Percentiles rank a stretch among this genome's conserved stretches.
Conservation (phyloP, 148 eudicot species). For the Rhododendron ferrugineum region DNA sequence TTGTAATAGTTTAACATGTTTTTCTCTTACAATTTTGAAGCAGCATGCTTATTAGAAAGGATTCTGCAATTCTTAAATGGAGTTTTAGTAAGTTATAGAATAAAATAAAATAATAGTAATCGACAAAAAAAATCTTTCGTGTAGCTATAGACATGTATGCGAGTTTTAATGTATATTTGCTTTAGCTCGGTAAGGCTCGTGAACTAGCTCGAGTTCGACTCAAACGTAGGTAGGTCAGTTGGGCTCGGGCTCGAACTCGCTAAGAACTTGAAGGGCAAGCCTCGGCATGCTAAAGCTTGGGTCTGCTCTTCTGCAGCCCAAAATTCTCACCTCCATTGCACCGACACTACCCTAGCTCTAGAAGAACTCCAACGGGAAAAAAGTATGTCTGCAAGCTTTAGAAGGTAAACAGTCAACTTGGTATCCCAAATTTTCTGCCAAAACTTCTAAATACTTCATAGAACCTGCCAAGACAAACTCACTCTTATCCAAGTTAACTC, state of each 20-base stretch:
- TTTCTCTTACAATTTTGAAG: neutral
- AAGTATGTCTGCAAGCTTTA: neutral
- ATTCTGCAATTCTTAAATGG: neutral
- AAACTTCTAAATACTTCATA: neutral
- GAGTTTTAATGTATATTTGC: neutral
- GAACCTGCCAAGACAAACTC: neutral
- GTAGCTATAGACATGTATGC: neutral
- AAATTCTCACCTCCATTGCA: neutral
- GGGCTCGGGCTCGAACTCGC: neutral
- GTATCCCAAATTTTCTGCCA: neutral
- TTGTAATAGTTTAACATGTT: neutral
- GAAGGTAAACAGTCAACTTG: neutral
- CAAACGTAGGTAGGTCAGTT: neutral
- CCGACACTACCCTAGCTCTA: neutral
- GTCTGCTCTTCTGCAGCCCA: neutral
- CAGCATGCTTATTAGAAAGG: neutral
- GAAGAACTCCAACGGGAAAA: neutral
- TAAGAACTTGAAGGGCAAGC: neutral
- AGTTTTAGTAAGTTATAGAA: neutral
- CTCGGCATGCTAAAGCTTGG: neutral
- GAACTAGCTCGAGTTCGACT: neutral
- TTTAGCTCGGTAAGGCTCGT: neutral
- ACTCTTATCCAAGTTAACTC: neutral
- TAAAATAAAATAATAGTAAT: neutral
- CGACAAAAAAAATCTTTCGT: neutral